Evolutionary conservation across 2,329 filamentous ascomycete species (phyloP).

Genomic region (Dothideomycetes sp.): DNA sequence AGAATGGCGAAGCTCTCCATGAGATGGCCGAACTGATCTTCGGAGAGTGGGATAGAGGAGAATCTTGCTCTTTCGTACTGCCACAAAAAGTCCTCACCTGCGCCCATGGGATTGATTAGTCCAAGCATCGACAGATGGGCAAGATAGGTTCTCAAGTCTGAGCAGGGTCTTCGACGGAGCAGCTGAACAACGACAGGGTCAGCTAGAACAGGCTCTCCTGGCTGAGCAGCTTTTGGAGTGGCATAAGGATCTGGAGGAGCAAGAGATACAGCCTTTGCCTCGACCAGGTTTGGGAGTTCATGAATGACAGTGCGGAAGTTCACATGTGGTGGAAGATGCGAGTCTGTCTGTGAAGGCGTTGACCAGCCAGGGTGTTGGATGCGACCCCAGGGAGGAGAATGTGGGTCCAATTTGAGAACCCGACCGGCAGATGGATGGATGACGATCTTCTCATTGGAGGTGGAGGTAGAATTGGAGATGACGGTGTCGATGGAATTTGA

Average conservation of each 20-base stretch:
- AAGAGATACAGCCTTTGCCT: conserved; percentile 83
- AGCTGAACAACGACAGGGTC: conserved; percentile 59
- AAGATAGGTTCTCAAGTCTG: conserved; percentile 73
- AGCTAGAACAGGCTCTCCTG: conserved; percentile 32
- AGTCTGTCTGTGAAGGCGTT: conserved; percentile 49
- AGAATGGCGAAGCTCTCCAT: conserved; percentile 81
- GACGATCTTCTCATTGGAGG: background rate
- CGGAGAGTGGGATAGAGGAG: conserved; percentile 56
- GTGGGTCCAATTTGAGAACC: conserved; percentile 8
- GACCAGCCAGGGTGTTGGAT: conserved; percentile 85
- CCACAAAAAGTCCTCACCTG: conserved; percentile 52
- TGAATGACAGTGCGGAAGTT: conserved; percentile 71
- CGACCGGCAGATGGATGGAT: conserved; percentile 7
- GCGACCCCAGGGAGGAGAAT: conserved; percentile 59
- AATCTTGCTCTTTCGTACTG: conserved; percentile 81
- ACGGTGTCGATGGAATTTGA: conserved; percentile 23
- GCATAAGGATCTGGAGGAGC: conserved; percentile 48
- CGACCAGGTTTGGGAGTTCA: conserved; percentile 81
- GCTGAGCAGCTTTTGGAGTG: conserved; percentile 24
- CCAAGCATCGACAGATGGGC: conserved; percentile 56
- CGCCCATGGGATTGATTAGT: conserved; percentile 43
- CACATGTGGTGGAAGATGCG: conserved; percentile 64
- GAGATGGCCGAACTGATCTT: conserved; percentile 60
- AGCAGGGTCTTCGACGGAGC: conserved; percentile 57
- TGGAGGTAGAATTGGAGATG: background rate